Base-by-base conservation (phyloP, 176 grass and related monocot genomes). In the Phragmites australis region DNA sequence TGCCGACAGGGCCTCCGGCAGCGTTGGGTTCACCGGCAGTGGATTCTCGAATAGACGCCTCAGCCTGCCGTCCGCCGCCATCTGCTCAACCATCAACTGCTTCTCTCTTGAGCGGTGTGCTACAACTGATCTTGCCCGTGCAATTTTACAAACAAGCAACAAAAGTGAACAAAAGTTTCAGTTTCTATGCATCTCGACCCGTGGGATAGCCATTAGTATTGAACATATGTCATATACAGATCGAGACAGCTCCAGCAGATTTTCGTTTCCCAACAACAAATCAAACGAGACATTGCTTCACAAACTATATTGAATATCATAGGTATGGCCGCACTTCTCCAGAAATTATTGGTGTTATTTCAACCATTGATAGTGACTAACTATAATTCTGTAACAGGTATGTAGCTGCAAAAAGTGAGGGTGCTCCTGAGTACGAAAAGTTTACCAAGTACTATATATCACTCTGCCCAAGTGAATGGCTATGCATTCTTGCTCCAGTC, bases 261-360 rank as follows among this genome's bases (percentile, higher is more conserved):
- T 91, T 93, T 31, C 88, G 90, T 77, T 97, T 97, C 66, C 93
- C 93, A 50, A 93, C 90, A 71, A 93, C 90, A 58, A 97, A 97
- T 89, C 90, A 97, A 78, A 93, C 93, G 43, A 90, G 93, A 23
- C 93, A 97, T 82, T 97, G 90, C 73, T 93, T 97, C 80, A 93
- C 93, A 27, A 86, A 90, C 49, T 97, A 97, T 67, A 78, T 93
- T 80, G 93, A 97, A 78, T 97, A 97, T 84, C 93, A 97, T 70
- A 97, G 86, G 90, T 93, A 88, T 71, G 75, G 47, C 46, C 5
- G 4, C 9, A n/a, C 19, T 40, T 12, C 56, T 81, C 41, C 46
- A 48, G 8, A 80, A 76, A 15, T 31, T 21, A 42, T 86, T 19
- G 1, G 42, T 37, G 27, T 31, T 50, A 22, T 18, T 37, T 37